Evolutionary conservation across 2,329 filamentous ascomycete species (phyloP).

Genomic region (Colletotrichum tofieldiae): DNA sequence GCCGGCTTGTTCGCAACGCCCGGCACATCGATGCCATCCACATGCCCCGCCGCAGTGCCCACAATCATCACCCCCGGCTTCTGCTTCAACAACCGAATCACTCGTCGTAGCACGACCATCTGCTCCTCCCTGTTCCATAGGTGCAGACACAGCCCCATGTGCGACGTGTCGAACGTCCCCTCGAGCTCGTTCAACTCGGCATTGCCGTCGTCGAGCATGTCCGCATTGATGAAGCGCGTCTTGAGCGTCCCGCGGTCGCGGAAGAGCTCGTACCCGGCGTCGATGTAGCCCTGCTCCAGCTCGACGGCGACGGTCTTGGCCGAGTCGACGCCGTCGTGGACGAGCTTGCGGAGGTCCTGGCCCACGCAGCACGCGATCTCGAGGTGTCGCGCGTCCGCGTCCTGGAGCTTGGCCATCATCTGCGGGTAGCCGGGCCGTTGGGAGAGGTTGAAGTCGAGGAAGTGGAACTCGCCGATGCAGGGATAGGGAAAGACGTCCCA

Average conservation of each 20-base stretch:
- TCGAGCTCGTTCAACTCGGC: slow-evolving; percentile 39
- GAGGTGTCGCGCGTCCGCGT: slow-evolving; percentile 43
- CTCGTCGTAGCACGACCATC: slow-evolving; percentile 29
- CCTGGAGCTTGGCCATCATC: slow-evolving; percentile 43
- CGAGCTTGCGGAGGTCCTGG: slow-evolving; percentile 49
- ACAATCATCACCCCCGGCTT: slow-evolving; percentile 38
- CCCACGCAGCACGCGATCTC: slow-evolving; percentile 52
- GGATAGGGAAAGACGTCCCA: slow-evolving; percentile 44
- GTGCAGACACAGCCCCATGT: slow-evolving; percentile 48
- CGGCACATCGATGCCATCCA: slow-evolving; percentile 21
- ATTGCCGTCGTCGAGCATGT: slow-evolving; percentile 46
- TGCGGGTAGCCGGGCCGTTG: slow-evolving; percentile 26
- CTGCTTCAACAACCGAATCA: slow-evolving; percentile 32
- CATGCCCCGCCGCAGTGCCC: slow-evolving; percentile 40
- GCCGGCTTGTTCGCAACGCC: slow-evolving; percentile 4
- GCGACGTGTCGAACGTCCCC: slow-evolving; percentile 45
- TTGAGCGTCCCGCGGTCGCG: slow-evolving; percentile 46
- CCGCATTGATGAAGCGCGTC: slow-evolving; percentile 44
- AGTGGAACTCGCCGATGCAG: slow-evolving; percentile 42
- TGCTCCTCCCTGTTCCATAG: slow-evolving; percentile 47
- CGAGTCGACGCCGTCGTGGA: slow-evolving; percentile 47
- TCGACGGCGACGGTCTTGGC: slow-evolving; percentile 46
- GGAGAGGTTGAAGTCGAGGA: slow-evolving; percentile 41
- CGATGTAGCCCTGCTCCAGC: slow-evolving; percentile 44
- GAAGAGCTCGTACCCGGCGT: slow-evolving; percentile 49